phyloP scores from a whole-genome alignment of 805 yeast genomes.

The Teunomyces aglyptinius region DNA sequence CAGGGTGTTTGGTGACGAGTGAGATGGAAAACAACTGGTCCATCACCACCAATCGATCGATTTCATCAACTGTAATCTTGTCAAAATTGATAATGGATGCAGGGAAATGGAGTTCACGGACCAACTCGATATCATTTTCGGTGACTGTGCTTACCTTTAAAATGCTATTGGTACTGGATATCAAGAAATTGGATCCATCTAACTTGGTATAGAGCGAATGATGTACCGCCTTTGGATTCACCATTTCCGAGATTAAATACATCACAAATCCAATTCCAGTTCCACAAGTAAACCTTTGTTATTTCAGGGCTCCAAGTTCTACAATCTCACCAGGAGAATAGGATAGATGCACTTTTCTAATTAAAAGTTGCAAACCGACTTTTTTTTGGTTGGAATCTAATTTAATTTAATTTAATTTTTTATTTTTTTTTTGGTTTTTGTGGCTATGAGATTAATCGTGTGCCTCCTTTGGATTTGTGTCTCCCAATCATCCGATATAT shows the following conservation, averaged over 20 bases:
- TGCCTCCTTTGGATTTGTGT: neutral
- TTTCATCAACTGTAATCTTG: neutral
- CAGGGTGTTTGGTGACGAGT: neutral
- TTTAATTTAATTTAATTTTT: neutral
- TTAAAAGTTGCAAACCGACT: neutral
- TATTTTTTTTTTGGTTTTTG: neutral
- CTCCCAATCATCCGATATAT: neutral
- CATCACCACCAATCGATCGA: neutral
- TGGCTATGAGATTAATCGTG: constrained; percentile 1
- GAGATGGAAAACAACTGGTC: constrained; percentile 2
- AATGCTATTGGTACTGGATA: neutral
- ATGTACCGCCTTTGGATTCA: neutral
- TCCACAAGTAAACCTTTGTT: too few species aligned
- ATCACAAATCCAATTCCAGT: neutral
- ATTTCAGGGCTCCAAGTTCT: too few species aligned
- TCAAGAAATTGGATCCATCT: neutral
- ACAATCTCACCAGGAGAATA: too few species aligned
- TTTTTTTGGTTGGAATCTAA: neutral
- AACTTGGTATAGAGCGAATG: neutral
- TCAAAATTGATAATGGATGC: neutral
- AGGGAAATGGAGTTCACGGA: neutral
- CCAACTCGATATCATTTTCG: neutral
- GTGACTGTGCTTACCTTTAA: neutral
- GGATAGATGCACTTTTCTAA: neutral
- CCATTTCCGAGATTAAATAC: neutral